Evolutionary conservation across 768 basidiomycete genomes (phyloP).

Genomic region (Lactarius evosmus): DNA sequence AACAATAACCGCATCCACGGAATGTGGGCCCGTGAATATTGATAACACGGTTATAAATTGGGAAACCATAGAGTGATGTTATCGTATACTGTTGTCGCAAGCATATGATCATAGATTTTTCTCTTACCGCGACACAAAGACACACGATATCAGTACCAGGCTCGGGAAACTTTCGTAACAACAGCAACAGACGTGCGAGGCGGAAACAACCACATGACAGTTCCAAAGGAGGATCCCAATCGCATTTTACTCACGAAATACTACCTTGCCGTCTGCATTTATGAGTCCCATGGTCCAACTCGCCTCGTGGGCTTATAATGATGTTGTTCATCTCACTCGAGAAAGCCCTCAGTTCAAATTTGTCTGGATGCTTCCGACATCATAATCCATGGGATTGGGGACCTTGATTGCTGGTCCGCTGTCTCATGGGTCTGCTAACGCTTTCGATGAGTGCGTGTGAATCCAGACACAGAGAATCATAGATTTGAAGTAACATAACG

Average conservation of each 20-base stretch:
- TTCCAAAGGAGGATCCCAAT: too few species aligned
- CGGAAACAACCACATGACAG: too few species aligned
- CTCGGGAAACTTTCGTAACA: neutral
- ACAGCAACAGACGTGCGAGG: neutral
- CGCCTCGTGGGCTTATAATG: too few species aligned
- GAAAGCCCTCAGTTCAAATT: too few species aligned
- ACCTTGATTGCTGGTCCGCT: neutral
- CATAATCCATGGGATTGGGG: neutral
- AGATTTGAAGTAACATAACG: neutral
- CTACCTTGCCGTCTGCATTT: too few species aligned
- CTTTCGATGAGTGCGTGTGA: neutral
- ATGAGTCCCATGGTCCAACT: too few species aligned
- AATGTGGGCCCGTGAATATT: neutral
- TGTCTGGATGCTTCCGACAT: neutral
- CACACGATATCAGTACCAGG: neutral
- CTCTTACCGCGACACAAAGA: neutral
- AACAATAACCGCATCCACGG: neutral
- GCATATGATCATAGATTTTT: neutral
- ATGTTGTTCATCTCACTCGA: too few species aligned
- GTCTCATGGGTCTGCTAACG: neutral
- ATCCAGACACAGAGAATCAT: too few species aligned
- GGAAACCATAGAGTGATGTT: neutral
- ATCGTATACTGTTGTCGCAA: neutral
- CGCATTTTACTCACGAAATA: too few species aligned
- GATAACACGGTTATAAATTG: neutral